phyloP scores from a whole-genome alignment of 2,329 filamentous ascomycete species.

The Diaporthe capsici region DNA sequence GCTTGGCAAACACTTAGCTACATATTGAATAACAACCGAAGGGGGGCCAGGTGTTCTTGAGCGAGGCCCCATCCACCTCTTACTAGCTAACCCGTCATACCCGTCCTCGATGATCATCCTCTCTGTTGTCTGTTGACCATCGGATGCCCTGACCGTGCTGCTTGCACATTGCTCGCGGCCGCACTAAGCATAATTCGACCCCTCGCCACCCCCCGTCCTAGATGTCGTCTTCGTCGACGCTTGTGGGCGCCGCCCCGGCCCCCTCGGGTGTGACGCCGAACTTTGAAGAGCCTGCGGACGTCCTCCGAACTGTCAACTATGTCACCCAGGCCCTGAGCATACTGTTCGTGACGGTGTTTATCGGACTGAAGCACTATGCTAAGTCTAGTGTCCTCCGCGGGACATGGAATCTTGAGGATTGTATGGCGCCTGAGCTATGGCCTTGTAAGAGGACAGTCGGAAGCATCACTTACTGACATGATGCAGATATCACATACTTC shows the following conservation, averaged over 20 bases:
- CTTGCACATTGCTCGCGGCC: slow-evolving; percentile 9
- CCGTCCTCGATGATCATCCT: slow-evolving; percentile 19
- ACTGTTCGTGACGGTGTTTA: slow-evolving; percentile 46
- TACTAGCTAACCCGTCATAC: slow-evolving; percentile 12
- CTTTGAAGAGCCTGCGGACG: slow-evolving; percentile 47
- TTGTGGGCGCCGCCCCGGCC: slow-evolving; percentile 45
- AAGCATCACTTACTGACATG: background rate
- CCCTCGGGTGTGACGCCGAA: slow-evolving; percentile 47
- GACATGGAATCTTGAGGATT: slow-evolving; percentile 47
- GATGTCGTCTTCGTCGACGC: slow-evolving; percentile 13
- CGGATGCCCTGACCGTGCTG: slow-evolving; percentile 15
- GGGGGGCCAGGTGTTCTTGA: slow-evolving; percentile 17
- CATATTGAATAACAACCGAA: slow-evolving; percentile 18
- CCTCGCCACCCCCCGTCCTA: background rate
- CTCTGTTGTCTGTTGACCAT: slow-evolving; percentile 12
- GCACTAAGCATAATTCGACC: background rate
- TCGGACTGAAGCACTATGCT: slow-evolving; percentile 47
- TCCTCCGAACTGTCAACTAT: slow-evolving; percentile 48
- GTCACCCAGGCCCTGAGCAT: slow-evolving; percentile 49
- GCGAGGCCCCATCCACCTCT: background rate
- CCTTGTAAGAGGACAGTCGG: background rate
- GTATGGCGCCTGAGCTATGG: slow-evolving; percentile 42
- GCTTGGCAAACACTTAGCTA: slow-evolving; percentile 21
- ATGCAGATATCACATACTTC: slow-evolving; percentile 9
- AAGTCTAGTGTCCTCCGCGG: slow-evolving; percentile 44